Evolutionary conservation across 768 basidiomycete species (phyloP), one percentile per base, ranked within the genome.

Genomic region (Trametes punicea): DNA sequence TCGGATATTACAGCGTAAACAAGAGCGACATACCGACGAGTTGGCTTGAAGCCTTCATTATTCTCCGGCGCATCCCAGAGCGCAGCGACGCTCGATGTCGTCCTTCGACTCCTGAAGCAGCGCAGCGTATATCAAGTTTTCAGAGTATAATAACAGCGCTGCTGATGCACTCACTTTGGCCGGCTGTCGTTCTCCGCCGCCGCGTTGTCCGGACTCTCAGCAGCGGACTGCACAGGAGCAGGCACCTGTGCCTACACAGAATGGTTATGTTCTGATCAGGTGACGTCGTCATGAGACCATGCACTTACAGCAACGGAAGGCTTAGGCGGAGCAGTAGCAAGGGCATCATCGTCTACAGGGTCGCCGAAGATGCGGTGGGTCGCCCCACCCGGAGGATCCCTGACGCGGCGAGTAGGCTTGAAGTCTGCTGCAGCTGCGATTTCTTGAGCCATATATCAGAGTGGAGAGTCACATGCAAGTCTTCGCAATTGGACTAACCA

Each of bases 1-100:
- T 23, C 1, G 23, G 16, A 11, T 13, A 30, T 55, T 36, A 46
- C 9, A 38, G 33, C 39, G 2, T 38, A 11, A 21, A n/a, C 5
- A 7, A 56, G 47, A 44, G n/a, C 36, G 9, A 67, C 73, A 21
- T 69, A 84, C 87, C 82, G 79, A 63, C 88, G 83, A 16, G 87
- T 86, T 4, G 88, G 88, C 62, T 83, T 81, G 67, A 87, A 89
- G 2, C 27, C 42, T 53, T 77, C 74, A 23, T 77, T 73, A 18
- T 62, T 30, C 13, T 61, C 59, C 1, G 69, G 62, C 27, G 74
- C 69, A 7, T 76, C 76, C 51, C 56, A 64, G 67, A 77, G 29
- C 68, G 60, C 46, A 16, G 59, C 33, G 78, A 68, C 46, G 67
- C 75, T 62, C 73, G 77, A 25, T 65, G 75, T 45, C 77, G 80